Percentiles rank a stretch among this genome's conserved stretches.
phyloP scores from a whole-genome alignment of 1,284 basidiomycete species.

The Cerrena zonata region DNA sequence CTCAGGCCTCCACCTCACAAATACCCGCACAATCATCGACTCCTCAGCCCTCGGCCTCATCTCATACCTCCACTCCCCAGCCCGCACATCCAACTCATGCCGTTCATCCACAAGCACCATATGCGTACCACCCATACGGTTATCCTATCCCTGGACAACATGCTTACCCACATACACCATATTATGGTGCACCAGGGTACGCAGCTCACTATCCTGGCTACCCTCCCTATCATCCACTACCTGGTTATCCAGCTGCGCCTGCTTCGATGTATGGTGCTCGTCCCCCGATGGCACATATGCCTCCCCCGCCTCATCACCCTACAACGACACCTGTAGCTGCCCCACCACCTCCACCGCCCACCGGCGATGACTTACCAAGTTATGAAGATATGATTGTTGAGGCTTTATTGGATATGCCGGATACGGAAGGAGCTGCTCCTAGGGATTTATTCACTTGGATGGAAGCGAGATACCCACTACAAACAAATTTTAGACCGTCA shows the following conservation, averaged over 20 bases:
- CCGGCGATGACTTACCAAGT: slow-evolving; percentile 65
- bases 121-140: slow-evolving; percentile 26
- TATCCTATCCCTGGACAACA: slow-evolving; percentile 22
- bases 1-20: not conserved
- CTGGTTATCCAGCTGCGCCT: slow-evolving; percentile 37
- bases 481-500: slow-evolving; percentile 78
- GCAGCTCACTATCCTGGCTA: slow-evolving; percentile 19
- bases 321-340: slow-evolving; percentile 25
- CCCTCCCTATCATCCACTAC: slow-evolving; percentile 19
- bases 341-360: slow-evolving; percentile 23
- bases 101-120: slow-evolving; percentile 17
- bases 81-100: slow-evolving; percentile 7
- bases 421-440: slow-evolving; percentile 69
- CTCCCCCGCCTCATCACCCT: slow-evolving; percentile 17
- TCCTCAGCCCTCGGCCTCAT: slow-evolving; percentile 18
- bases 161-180: slow-evolving; percentile 37
- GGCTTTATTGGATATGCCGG: slow-evolving; percentile 55
- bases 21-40: slow-evolving; percentile 10
- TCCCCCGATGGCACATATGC: slow-evolving; percentile 26
- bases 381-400: slow-evolving; percentile 85
- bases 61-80: slow-evolving; percentile 20
- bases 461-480: slow-evolving; percentile 70
- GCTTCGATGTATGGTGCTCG: slow-evolving; percentile 20
- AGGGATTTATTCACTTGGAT: slow-evolving; percentile 77
- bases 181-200: slow-evolving; percentile 38